Evolutionary conservation across 371 early-diverging fungal genomes (phyloP).

Genomic region (Saksenaea vasiformis): DNA sequence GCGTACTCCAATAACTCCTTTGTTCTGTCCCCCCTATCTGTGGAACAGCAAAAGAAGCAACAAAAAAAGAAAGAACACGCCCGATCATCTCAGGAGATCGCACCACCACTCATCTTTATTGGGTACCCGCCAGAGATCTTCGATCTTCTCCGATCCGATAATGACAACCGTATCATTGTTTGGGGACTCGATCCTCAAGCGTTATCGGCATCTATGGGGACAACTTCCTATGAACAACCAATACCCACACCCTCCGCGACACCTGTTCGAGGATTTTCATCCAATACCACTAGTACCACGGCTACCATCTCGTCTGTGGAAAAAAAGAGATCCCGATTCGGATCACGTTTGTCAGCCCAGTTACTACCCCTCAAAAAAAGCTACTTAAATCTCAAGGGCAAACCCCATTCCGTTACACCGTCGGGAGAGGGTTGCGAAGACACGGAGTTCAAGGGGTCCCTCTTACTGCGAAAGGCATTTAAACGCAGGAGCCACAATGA

Average conservation of each 20-base stretch:
- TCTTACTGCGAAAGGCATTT: conserved; percentile 1
- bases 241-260: conserved; percentile 5
- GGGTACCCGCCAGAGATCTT: conserved; percentile 52
- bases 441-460: conserved; percentile 4
- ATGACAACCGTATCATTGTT: conserved; percentile 52
- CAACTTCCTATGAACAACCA: background rate
- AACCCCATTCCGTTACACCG: conserved; percentile 1
- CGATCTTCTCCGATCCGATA: conserved; percentile 54
- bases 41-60: background rate
- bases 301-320: background rate
- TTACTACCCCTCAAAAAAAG: conserved; percentile 8
- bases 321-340: background rate
- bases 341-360: background rate
- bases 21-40: conserved; percentile 10
- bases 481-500: background rate
- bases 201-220: background rate
- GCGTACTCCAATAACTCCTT: conserved; percentile 6
- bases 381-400: background rate
- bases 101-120: conserved; percentile 41
- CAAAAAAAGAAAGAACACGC: background rate
- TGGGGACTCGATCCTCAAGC: conserved; percentile 44
- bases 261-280: conserved; percentile 12
- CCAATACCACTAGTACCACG: conserved; percentile 16
- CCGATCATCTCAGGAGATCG: conserved; percentile 1
- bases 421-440: conserved; percentile 1